Percentiles rank a stretch among this genome's conserved stretches.
Conservation (phyloP, 768 basidiomycete genomes). For the Boletus sensibilis region DNA sequence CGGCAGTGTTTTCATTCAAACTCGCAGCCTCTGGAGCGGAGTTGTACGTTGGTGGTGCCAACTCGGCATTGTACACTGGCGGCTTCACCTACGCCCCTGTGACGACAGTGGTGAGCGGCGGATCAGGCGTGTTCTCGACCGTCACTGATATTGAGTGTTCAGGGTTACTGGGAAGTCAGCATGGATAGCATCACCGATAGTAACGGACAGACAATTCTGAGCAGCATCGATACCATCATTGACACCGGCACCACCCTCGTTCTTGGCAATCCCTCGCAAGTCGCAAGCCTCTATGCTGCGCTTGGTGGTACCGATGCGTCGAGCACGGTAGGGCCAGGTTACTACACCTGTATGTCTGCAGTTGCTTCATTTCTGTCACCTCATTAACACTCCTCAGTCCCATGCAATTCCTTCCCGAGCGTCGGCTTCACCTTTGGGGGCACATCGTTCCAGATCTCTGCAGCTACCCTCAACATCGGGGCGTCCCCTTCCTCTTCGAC, state of each 20-base stretch:
- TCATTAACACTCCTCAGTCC: constrained; percentile 14
- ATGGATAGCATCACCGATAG: constrained; percentile 8
- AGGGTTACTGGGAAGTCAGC: constrained; percentile 23
- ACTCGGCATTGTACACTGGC: constrained; percentile 45
- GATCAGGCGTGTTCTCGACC: background rate
- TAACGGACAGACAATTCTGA: constrained; percentile 1
- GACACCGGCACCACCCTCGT: constrained; percentile 24
- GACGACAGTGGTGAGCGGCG: constrained; percentile 7
- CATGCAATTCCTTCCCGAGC: constrained; percentile 27
- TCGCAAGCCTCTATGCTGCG: constrained; percentile 17
- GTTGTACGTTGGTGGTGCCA: constrained; percentile 52
- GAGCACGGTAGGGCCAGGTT: constrained; percentile 22
- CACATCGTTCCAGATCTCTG: constrained; percentile 32
- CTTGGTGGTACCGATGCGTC: constrained; percentile 29
- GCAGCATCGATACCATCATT: constrained; percentile 11
- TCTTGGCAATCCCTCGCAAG: constrained; percentile 7
- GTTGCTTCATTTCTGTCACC: background rate
- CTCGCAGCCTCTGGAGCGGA: constrained; percentile 41
- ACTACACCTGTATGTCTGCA: constrained; percentile 34
- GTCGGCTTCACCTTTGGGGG: constrained; percentile 39
- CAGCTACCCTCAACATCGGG: constrained; percentile 40
- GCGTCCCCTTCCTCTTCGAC: constrained; percentile 14
- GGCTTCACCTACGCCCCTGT: constrained; percentile 35
- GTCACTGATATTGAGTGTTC: background rate
- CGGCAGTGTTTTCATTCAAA: constrained; percentile 48